These are phyloP conservation scores for Cystobasidium slooffiae DNA, from an alignment of 1,284 basidiomycete species.

Conservation along the genomic window DNA sequence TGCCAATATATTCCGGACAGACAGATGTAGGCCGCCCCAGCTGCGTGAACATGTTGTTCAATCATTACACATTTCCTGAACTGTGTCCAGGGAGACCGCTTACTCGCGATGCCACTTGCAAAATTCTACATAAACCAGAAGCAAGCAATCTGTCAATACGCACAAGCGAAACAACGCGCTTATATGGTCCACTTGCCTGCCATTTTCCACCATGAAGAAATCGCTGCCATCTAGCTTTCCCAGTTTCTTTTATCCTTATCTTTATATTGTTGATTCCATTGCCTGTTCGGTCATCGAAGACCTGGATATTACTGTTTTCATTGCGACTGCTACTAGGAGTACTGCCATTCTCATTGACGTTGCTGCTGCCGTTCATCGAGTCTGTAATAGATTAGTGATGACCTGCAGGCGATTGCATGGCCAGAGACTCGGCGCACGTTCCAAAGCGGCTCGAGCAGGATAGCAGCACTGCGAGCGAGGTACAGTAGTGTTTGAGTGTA, in stretches of 20 bases:
- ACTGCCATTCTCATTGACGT: conserved; percentile 2
- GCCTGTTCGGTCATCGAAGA: background rate
- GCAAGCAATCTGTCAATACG: background rate
- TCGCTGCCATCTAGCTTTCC: conserved; percentile 18
- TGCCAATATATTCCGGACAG: conserved; percentile 32
- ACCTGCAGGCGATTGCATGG: background rate
- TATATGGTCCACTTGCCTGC: conserved; percentile 5
- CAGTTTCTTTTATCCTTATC: background rate
- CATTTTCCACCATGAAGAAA: conserved; percentile 37
- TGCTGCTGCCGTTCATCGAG: background rate
- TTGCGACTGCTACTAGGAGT: background rate
- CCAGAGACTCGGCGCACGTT: too few species aligned
- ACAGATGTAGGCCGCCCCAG: conserved; percentile 32
- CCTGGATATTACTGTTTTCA: conserved; percentile 5
- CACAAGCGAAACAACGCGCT: background rate
- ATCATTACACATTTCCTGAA: background rate
- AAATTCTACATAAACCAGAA: conserved; percentile 10
- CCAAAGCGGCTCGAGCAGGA: too few species aligned
- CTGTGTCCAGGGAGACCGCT: background rate
- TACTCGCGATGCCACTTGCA: conserved; percentile 30
- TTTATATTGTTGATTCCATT: background rate
- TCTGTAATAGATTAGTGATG: background rate
- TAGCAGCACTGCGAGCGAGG: too few species aligned
- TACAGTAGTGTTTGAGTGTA: too few species aligned
- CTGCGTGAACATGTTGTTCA: background rate